Conservation (phyloP, 2,329 filamentous ascomycete genomes). For the Hypocreales sp. region DNA sequence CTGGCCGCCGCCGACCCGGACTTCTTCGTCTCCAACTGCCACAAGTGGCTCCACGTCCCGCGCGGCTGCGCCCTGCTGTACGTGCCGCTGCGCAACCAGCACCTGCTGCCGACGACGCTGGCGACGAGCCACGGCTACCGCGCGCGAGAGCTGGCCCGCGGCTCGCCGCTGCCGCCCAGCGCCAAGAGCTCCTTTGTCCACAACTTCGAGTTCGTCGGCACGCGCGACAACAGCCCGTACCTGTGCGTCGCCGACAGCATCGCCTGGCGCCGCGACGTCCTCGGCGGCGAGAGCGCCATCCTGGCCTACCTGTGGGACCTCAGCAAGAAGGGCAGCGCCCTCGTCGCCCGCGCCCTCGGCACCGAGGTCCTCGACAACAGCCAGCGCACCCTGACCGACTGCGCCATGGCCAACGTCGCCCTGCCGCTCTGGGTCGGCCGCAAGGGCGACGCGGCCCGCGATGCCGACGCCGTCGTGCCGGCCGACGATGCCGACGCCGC, state of each 20-base stretch:
- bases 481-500: slow-evolving; percentile 18
- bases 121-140: slow-evolving; percentile 71
- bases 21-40: slow-evolving; percentile 75
- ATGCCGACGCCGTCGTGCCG: slow-evolving; percentile 14
- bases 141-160: slow-evolving; percentile 19
- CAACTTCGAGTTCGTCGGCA: slow-evolving; percentile 66
- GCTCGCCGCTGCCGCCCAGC: slow-evolving; percentile 25
- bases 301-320: slow-evolving; percentile 45
- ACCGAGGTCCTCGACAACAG: slow-evolving; percentile 59
- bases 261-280: slow-evolving; percentile 49
- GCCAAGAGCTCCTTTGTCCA: slow-evolving; percentile 44
- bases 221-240: slow-evolving; percentile 56
- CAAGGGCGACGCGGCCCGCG: slow-evolving; percentile 10
- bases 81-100: slow-evolving; percentile 62
- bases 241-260: slow-evolving; percentile 58
- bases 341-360: slow-evolving; percentile 45
- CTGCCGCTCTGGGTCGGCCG: slow-evolving; percentile 42
- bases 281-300: slow-evolving; percentile 62
- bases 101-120: slow-evolving; percentile 55
- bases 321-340: slow-evolving; percentile 45
- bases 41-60: slow-evolving; percentile 81
- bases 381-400: slow-evolving; percentile 44
- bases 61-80: slow-evolving; percentile 71
- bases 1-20: slow-evolving; percentile 55
- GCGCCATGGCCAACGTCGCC: slow-evolving; percentile 57